Evolutionary conservation across 1,284 basidiomycete genomes (phyloP), one percentile per base, ranked within the genome.

Genomic region (Coniferiporia weirii): DNA sequence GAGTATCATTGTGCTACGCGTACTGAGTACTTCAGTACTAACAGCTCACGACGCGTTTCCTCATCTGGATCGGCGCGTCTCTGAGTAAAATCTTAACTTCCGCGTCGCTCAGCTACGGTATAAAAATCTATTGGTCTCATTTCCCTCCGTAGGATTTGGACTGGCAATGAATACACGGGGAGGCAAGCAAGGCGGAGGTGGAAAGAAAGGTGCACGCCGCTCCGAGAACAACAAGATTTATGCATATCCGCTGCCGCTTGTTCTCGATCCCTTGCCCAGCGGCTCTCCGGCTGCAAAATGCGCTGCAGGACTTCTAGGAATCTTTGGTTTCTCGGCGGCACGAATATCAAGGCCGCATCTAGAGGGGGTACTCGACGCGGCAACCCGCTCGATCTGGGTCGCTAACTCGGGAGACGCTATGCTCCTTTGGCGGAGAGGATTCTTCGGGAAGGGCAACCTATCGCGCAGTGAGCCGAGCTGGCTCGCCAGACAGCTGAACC

Each of bases 371-470:
- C 86, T 89, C 61, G 94, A 96, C 68, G 70, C 79, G 1, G 68
- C 79, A 1, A 92, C 92, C 15, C 82, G 82, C 35, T 90, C 88
- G 0, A 89, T 96, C 8, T 95, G 92, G 91, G 79, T 96, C 1
- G 73, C 78, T 0, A 80, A 86, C 60, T 69, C 75, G 22, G 75
- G 72, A 20, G 83, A 92, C 68, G 82, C 84, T 40, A 76, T 77
- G 64, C 73, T 87, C 1, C 78, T 99, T 27, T 99, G 97, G 91
- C 78, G 83, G 48, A 77, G 90, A 60, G 96, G 97, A 0, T 98
- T 98, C 76, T 99, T 98, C 71, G 96, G 97, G 19, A 99, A 99
- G 72, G 97, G 97, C 1, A 89, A 89, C 67, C 75, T 99, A 52
- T 95, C 91, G 40, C 75, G 97, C 56, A 96, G 93, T 71, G 97